Conservation (phyloP, 352 stramenopile genomes). For the Phytophthora colocasiae region DNA sequence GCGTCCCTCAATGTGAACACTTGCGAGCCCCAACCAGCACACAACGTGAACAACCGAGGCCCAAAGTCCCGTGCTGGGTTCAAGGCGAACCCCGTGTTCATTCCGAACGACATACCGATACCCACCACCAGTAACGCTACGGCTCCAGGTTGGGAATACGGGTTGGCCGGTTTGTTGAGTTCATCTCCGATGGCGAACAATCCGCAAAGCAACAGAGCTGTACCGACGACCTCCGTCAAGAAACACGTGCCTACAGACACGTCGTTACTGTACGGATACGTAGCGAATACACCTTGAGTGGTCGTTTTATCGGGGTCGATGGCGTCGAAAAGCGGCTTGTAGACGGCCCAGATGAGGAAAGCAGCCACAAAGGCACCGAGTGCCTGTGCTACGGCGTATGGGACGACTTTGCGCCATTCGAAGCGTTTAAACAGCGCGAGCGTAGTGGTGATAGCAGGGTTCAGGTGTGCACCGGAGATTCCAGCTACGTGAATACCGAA, state of each 20-base stretch:
- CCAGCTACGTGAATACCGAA: conserved; percentile 63
- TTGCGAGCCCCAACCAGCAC: conserved; percentile 44
- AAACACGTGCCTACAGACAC: conserved; percentile 54
- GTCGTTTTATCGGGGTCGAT: conserved; percentile 45
- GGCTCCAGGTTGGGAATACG: conserved; percentile 48
- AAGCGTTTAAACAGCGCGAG: conserved; percentile 58
- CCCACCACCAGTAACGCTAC: conserved; percentile 53
- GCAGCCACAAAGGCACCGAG: conserved; percentile 56
- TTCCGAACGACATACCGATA: conserved; percentile 70
- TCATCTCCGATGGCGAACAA: conserved; percentile 59
- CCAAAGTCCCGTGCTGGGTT: conserved; percentile 64
- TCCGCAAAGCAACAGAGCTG: conserved; percentile 50
- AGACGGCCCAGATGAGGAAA: conserved; percentile 41
- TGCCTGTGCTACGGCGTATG: conserved; percentile 51
- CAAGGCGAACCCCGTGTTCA: conserved; percentile 70
- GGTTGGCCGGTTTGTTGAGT: conserved; percentile 52
- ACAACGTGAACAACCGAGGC: conserved; percentile 43
- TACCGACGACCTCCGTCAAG: conserved; percentile 58
- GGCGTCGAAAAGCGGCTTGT: conserved; percentile 50
- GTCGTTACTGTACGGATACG: conserved; percentile 45
- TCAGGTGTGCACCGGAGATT: conserved; percentile 64
- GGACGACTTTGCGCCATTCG: conserved; percentile 50
- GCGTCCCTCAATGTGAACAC: conserved; percentile 42
- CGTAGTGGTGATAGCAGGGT: conserved; percentile 62
- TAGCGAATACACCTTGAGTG: conserved; percentile 52